Base-by-base conservation (phyloP, 345 rosid genomes). In the Eucalyptus regnans region DNA sequence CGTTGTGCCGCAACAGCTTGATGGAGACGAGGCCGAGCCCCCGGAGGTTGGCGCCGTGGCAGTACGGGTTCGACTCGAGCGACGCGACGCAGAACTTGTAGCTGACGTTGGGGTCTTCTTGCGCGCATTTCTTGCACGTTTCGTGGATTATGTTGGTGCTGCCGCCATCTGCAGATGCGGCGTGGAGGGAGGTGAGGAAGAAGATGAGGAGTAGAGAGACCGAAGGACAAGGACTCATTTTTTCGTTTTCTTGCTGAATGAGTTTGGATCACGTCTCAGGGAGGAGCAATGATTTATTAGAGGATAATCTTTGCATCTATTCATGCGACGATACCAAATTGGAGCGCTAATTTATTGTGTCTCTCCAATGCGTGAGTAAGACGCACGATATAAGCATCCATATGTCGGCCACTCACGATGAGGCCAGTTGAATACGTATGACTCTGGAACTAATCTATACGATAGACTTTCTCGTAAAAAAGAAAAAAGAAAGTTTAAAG, bases 21-120 rank as follows among this genome's bases (percentile, higher is more conserved):
- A 95, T 86, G 87, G 98, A 92, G 87, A 95, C 88, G 51, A 84
- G 48, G 10, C 98, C 97, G 3, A 96, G 95, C 27, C 91, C 71
- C 9, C 81, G 92, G 43, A 93, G 94, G 88, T 87, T 92, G 43
- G 52, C 41, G 48, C 86, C 80, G 66, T 43, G 91, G 90, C 93
- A 89, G 3, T 23, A 27, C 3, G 94, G 93, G 86, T 87, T 90
- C 66, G 46, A 95, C 86, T 91, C 89, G 44, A 95, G 94, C 48
- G 95, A 92, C 16, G 90, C 83, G 10, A 90, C 89, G 50, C 97
- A 96, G 93, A 94, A 96, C 71, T 89, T 83, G 94, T 91, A 93
- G 90, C 71, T 56, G 20, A 96, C 23, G 91, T 94, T 94, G 12
- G 97, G 95, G 43, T 94, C 95, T 23, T 41, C 90, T 81, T 37